Evolutionary conservation across 192 early-diverging fungal genomes (phyloP).

Genomic region (Spinellus fusiger): DNA sequence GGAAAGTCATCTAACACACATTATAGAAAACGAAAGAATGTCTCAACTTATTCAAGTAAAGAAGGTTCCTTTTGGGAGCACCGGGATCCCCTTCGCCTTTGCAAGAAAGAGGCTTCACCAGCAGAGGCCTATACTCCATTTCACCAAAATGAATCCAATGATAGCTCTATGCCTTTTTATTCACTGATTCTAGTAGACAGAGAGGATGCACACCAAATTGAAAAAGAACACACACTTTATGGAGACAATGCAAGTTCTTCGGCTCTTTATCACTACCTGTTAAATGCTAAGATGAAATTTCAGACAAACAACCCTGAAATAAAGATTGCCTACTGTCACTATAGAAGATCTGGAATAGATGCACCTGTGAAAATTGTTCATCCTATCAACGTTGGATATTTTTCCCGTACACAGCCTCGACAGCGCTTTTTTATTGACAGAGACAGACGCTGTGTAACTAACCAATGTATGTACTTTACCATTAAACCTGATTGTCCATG

Average conservation of each 20-base stretch:
- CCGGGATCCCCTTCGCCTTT: conserved; percentile 38
- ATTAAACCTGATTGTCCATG: conserved; percentile 12
- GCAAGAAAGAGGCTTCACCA: conserved; percentile 48
- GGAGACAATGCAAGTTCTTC: conserved; percentile 21
- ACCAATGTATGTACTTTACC: conserved; percentile 56
- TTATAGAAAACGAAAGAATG: background rate
- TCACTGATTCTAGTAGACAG: conserved; percentile 52
- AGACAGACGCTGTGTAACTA: conserved; percentile 38
- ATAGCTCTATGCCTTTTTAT: conserved; percentile 25
- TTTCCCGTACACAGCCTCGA: conserved; percentile 43
- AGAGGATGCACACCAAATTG: conserved; percentile 37
- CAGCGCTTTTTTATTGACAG: conserved; percentile 52
- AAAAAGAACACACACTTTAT: conserved; percentile 11
- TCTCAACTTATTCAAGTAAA: conserved; percentile 20
- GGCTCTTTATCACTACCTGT: conserved; percentile 40
- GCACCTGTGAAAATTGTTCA: conserved; percentile 45
- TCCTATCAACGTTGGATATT: conserved; percentile 55
- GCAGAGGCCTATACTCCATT: conserved; percentile 50
- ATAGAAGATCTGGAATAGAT: conserved; percentile 48
- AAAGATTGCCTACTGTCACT: conserved; percentile 43
- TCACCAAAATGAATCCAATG: background rate
- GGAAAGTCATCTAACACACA: conserved; percentile 41
- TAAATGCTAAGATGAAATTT: conserved; percentile 39
- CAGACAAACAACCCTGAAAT: conserved; percentile 36
- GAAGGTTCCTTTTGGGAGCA: conserved; percentile 40